These are phyloP conservation scores for Phascolomyces articulosus DNA, from an alignment of 371 early-diverging fungal genomes.

Conservation along the genomic window DNA sequence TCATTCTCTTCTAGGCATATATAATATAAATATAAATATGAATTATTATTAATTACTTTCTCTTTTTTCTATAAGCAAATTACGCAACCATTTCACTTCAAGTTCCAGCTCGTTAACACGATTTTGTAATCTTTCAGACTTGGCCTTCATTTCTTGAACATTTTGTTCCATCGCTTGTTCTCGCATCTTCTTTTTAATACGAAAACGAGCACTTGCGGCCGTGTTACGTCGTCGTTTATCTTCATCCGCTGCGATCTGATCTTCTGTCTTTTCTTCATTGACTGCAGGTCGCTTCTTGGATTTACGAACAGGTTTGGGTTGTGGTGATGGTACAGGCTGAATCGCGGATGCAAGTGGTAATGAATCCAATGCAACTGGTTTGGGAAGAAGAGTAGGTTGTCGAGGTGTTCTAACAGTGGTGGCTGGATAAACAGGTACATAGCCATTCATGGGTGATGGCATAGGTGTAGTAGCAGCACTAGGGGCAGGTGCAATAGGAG, in stretches of 20 bases:
- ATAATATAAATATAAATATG: not conserved
- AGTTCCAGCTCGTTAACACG: constrained; percentile 82
- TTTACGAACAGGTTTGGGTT: not conserved
- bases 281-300: constrained; percentile 6
- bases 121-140: constrained; percentile 72
- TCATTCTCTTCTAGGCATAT: too few species aligned
- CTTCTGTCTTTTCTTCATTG: constrained; percentile 2
- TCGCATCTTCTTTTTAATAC: constrained; percentile 89
- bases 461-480: not conserved
- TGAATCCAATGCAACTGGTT: constrained; percentile 25
- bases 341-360: constrained; percentile 9
- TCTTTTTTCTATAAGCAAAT: constrained; percentile 79
- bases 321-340: not conserved
- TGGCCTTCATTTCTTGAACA: constrained; percentile 81
- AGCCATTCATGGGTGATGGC: not conserved
- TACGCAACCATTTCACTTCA: constrained; percentile 90
- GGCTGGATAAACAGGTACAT: not conserved
- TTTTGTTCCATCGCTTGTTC: constrained; percentile 86
- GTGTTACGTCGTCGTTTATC: constrained; percentile 94
- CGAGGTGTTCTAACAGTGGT: not conserved
- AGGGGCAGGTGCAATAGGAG: not conserved
- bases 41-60: not conserved
- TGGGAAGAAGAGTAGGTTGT: constrained; percentile 37
- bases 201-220: constrained; percentile 93
- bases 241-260: constrained; percentile 37